Evolutionary conservation across 495 filamentous ascomycete genomes (phyloP), one percentile per base, ranked within the genome.

Genomic region (Penicillium flavigenum): DNA sequence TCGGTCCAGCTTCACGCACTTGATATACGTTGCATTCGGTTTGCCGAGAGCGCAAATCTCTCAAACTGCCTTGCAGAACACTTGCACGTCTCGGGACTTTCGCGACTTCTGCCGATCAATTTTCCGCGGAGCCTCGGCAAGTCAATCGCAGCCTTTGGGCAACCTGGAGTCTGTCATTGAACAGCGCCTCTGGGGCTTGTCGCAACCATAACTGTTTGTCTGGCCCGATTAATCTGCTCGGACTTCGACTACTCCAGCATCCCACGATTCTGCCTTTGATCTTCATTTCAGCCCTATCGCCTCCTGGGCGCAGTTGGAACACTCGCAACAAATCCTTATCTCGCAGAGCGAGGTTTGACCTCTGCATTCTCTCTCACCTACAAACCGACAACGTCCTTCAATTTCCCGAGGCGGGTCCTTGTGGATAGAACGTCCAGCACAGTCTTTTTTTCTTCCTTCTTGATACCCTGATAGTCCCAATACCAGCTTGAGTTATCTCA

Each of bases 361-460:
- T 44, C 19, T 4, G 16, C 20, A 0, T 44, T 14, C 12, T 44
- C 17, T 44, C 17, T 24, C 42, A 2, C 42, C 4, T 5, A 43
- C 9, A 43, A 4, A 36, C 34, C 34, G 34, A 16, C 34, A 36
- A 36, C 34, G 4, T 39, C 36, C 36, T 39, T n/a, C 32, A 36
- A 38, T 20, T 36, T 58, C 54, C 34, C 54, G 44, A 43, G 62
- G 62, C 62, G 46, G 62, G 62, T 20, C 62, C 62, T 58, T 52
- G 58, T 39, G 54, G 49, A 59, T 61, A 54, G 12, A 38, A 22
- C 26, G 11, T n/a, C 24, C 5, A 19, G 27, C 39, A n/a, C 41
- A 32, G 10, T 7, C 22, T 44, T 38, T 22, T 5, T 19, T 27
- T 36, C 26, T 34, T 26, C 32, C 27, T 20, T 27, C 38, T 32